A percentile compares a stretch with the other conserved stretches of the same genome.
Conservation (phyloP, 139 green algal genomes). For the Pleodorina starrii region DNA sequence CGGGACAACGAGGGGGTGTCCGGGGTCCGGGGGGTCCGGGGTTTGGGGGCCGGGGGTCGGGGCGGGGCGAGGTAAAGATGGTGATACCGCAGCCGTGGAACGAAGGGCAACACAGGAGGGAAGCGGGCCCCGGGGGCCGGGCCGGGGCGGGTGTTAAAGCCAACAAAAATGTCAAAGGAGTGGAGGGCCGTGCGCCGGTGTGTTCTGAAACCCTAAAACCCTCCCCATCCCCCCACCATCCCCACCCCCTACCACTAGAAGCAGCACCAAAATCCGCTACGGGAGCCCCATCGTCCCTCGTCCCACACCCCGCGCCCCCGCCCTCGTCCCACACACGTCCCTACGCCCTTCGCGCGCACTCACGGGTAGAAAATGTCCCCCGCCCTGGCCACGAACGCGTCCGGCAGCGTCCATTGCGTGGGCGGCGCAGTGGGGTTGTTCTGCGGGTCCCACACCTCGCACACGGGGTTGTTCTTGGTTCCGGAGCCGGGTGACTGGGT, state of each 20-base stretch:
- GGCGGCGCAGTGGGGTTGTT: not conserved
- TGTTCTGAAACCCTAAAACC: no score
- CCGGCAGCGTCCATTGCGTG: slow-evolving; percentile 12
- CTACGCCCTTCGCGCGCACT: not conserved
- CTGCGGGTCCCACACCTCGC: slow-evolving; percentile 57
- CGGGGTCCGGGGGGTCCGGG: no score
- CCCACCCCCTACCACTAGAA: no score
- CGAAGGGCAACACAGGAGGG: no score
- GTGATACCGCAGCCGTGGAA: not conserved
- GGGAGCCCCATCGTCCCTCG: no score
- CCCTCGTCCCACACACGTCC: not conserved
- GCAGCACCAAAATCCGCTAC: no score
- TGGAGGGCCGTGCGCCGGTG: no score
- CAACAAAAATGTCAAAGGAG: no score
- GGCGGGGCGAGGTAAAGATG: not conserved
- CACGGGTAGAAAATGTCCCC: slow-evolving; percentile 49
- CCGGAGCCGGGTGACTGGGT: slow-evolving; percentile 48
- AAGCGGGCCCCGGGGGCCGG: no score
- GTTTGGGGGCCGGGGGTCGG: not conserved
- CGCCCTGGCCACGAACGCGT: not conserved
- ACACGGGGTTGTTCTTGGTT: slow-evolving; percentile 52
- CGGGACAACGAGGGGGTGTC: not conserved
- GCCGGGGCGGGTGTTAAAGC: no score
- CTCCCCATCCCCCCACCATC: no score
- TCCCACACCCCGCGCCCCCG: not conserved